Conservation (phyloP, 768 basidiomycete genomes). For the Coprinopsis strossmayeri region DNA sequence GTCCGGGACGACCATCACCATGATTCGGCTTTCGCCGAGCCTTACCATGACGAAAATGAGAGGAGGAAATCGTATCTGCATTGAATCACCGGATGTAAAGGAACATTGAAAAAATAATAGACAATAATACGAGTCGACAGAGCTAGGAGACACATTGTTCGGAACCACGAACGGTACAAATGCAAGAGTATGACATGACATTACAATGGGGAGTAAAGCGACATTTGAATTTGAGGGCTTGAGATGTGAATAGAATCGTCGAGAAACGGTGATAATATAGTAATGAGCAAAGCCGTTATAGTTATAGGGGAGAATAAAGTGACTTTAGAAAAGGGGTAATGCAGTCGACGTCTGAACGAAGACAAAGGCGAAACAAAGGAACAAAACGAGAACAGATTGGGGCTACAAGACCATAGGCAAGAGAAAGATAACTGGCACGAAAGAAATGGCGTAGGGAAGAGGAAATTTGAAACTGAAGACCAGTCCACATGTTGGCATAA, state of each 20-base stretch:
- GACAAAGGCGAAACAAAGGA: not conserved
- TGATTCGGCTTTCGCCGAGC: no score
- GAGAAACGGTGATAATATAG: not conserved
- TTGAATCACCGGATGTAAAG: no score
- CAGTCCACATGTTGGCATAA: not conserved
- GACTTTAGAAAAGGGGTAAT: conserved; percentile 1
- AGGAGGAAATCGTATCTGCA: no score
- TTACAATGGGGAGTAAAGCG: not conserved
- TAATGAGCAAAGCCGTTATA: not conserved
- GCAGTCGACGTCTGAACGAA: not conserved
- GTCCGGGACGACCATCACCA: no score
- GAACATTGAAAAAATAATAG: no score
- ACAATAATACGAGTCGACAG: no score
- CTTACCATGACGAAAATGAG: no score
- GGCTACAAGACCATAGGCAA: no score
- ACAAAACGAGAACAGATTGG: conserved; percentile 1
- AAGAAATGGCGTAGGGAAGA: not conserved
- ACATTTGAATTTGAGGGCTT: not conserved
- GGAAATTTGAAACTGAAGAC: not conserved
- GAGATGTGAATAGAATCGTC: not conserved
- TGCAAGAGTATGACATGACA: conserved; percentile 3
- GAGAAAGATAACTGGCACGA: no score
- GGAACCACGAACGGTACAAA: not conserved
- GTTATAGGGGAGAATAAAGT: not conserved
- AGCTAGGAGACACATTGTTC: no score